phyloP scores from a whole-genome alignment of 306 rosid genomes.

The Myrica gale region DNA sequence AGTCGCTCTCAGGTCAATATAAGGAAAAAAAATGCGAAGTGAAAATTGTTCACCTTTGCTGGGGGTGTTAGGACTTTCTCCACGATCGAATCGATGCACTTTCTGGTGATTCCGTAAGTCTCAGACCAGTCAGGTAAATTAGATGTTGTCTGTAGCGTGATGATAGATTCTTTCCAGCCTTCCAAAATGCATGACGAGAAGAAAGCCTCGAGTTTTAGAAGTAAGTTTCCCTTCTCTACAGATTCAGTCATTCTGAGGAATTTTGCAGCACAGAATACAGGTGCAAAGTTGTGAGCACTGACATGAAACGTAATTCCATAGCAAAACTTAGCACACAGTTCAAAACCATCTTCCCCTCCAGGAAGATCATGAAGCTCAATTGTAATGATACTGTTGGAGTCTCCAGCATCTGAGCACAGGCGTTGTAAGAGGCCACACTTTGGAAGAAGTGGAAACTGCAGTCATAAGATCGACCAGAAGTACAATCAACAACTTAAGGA shows the following conservation, averaged over 20 bases:
- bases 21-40: not conserved
- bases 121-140: constrained; percentile 79
- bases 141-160: constrained; percentile 57
- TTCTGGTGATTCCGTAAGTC: constrained; percentile 79
- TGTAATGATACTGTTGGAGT: constrained; percentile 39
- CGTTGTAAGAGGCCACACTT: constrained; percentile 77
- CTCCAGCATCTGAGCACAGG: constrained; percentile 57
- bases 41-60: constrained; percentile 51
- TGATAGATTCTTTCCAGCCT: constrained; percentile 94
- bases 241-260: constrained; percentile 82
- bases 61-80: constrained; percentile 78
- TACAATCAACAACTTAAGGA: constrained; percentile 29
- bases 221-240: constrained; percentile 67
- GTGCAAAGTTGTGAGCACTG: constrained; percentile 80
- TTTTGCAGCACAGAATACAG: constrained; percentile 73
- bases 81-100: constrained; percentile 82
- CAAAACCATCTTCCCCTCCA: constrained; percentile 83
- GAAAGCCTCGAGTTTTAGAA: constrained; percentile 80
- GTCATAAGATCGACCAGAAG: constrained; percentile 33
- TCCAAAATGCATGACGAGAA: constrained; percentile 76
- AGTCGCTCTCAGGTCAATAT: not conserved
- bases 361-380: constrained; percentile 82
- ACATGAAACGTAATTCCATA: constrained; percentile 83
- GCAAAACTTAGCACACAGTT: constrained; percentile 83
- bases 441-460: constrained; percentile 78